Percentiles rank a stretch among this genome's conserved stretches.
phyloP scores from a whole-genome alignment of 805 yeast genomes.

The Lipomyces sp. region DNA sequence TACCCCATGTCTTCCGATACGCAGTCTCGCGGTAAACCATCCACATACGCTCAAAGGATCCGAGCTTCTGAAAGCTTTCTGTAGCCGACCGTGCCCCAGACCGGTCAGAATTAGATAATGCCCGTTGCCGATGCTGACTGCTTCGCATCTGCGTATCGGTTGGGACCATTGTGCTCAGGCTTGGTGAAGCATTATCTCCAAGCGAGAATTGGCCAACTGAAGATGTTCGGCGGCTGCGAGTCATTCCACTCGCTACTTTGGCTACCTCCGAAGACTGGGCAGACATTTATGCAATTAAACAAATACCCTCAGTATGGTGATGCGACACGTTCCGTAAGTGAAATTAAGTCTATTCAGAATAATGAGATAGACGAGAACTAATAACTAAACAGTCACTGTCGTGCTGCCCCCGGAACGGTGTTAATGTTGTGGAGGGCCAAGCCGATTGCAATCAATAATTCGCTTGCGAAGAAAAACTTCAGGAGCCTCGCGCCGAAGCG shows the following conservation, averaged over 20 bases:
- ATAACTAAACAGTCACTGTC: background rate
- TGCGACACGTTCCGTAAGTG: too few species aligned
- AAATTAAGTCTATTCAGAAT: background rate
- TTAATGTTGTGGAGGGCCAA: background rate
- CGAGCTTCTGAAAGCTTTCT: constrained; percentile 1
- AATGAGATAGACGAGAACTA: background rate
- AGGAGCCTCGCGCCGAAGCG: background rate
- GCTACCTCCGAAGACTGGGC: background rate
- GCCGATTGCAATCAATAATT: background rate
- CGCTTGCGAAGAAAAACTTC: background rate
- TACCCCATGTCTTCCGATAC: constrained; percentile 65
- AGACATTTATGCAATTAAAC: background rate
- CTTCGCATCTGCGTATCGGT: constrained; percentile 51
- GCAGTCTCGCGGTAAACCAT: constrained; percentile 62
- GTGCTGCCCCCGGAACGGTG: background rate
- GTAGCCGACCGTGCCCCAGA: background rate
- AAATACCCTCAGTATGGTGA: background rate
- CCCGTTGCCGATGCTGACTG: constrained; percentile 47
- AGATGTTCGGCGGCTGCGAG: constrained; percentile 55
- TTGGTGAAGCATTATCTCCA: constrained; percentile 73
- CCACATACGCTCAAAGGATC: constrained; percentile 50
- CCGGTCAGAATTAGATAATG: constrained; percentile 33
- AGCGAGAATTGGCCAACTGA: constrained; percentile 75
- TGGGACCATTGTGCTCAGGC: constrained; percentile 68
- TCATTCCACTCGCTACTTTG: background rate